phyloP scores from a whole-genome alignment of 768 basidiomycete genomes.

The Multifurca ochricompacta region DNA sequence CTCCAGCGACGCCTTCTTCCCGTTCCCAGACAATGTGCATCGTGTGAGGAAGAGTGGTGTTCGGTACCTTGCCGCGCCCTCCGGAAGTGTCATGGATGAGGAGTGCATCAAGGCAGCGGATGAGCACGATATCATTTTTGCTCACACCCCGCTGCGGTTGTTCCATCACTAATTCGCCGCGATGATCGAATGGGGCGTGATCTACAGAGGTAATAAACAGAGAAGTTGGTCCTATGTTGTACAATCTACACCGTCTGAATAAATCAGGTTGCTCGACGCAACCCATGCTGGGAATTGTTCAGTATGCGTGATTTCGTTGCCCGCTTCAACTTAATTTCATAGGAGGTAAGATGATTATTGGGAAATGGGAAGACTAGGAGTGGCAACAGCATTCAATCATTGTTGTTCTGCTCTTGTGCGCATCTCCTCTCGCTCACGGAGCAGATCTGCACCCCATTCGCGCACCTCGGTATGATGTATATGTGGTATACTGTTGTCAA shows the following conservation, averaged over 20 bases:
- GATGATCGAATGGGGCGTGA: background rate
- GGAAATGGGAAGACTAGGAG: background rate
- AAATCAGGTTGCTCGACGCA: background rate
- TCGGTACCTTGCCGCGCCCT: constrained; percentile 82
- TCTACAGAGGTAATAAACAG: background rate
- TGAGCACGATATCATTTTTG: constrained; percentile 87
- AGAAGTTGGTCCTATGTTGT: background rate
- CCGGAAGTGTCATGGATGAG: constrained; percentile 94
- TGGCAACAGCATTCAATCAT: background rate
- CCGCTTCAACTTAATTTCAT: too few species aligned
- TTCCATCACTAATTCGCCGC: constrained; percentile 70
- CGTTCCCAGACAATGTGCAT: constrained; percentile 97
- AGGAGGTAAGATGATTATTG: too few species aligned
- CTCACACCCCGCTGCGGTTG: constrained; percentile 77
- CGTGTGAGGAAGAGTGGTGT: constrained; percentile 89
- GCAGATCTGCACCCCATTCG: constrained; percentile 57
- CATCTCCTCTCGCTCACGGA: constrained; percentile 38
- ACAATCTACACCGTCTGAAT: background rate
- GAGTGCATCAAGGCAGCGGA: constrained; percentile 97
- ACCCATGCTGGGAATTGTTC: background rate
- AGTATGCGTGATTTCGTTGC: background rate
- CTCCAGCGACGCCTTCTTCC: constrained; percentile 99
- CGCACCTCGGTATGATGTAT: constrained; percentile 66
- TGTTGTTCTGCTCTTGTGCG: background rate
- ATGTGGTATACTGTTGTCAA: constrained; percentile 69